Evolutionary conservation across 2,329 filamentous ascomycete species (phyloP).

Genomic region (Exophiala aquamarina): DNA sequence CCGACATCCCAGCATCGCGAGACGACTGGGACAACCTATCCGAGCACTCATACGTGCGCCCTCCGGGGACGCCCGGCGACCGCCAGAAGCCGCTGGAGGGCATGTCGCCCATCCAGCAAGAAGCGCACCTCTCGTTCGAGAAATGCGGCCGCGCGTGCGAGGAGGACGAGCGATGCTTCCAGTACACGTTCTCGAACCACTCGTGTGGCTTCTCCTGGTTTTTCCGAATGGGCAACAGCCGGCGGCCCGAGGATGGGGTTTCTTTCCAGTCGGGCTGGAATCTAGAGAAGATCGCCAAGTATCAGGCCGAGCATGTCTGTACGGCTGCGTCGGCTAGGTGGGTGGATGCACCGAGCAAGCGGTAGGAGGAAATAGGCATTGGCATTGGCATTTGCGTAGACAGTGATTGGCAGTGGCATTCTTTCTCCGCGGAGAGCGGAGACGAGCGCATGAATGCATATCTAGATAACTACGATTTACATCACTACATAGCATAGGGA

Average conservation of each 20-base stretch:
- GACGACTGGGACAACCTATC: conserved; percentile 7
- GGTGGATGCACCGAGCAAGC: neutral
- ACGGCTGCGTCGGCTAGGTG: neutral
- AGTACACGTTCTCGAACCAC: conserved; percentile 2
- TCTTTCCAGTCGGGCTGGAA: neutral
- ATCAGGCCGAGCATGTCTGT: neutral
- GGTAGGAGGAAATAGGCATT: too few species aligned
- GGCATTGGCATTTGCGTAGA: too few species aligned
- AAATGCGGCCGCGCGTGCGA: neutral
- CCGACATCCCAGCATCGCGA: neutral
- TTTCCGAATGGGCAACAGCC: neutral
- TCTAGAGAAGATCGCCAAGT: conserved; percentile 1
- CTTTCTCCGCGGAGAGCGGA: too few species aligned
- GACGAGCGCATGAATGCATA: too few species aligned
- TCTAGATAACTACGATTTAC: too few species aligned
- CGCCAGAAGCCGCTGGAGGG: conserved; percentile 1
- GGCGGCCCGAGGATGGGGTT: neutral
- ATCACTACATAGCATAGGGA: too few species aligned
- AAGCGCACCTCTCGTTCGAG: conserved; percentile 1
- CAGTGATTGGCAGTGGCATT: too few species aligned
- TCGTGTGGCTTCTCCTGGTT: neutral
- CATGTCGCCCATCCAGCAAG: neutral
- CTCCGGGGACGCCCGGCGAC: neutral
- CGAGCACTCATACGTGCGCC: neutral
- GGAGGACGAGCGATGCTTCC: conserved; percentile 1